phyloP scores from a whole-genome alignment of 352 stramenopile genomes.

The Elongisporangium prolatum region DNA sequence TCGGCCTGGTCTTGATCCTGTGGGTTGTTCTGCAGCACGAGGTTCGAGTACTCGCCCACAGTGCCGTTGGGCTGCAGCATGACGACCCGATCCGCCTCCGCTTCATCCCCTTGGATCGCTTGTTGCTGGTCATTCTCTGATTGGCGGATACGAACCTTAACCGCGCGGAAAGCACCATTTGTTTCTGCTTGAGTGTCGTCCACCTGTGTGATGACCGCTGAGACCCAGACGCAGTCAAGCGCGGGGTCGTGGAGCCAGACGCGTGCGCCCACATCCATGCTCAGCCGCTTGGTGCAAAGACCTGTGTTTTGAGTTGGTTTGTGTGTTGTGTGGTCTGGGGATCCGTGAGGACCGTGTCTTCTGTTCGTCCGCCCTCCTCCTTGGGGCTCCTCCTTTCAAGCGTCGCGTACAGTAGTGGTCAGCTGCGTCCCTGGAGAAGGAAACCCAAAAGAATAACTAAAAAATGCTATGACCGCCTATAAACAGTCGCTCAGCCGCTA shows the following conservation, averaged over 20 bases:
- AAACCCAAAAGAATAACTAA: neutral
- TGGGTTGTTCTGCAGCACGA: constrained; percentile 62
- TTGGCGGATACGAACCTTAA: neutral
- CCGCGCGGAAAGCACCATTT: neutral
- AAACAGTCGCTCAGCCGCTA: neutral
- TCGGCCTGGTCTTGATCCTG: constrained; percentile 67
- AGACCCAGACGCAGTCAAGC: constrained; percentile 55
- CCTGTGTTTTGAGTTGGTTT: neutral
- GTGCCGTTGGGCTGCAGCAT: constrained; percentile 21
- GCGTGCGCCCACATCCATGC: constrained; percentile 69
- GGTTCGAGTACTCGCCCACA: constrained; percentile 55
- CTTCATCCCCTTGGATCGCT: neutral
- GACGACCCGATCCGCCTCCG: constrained; percentile 23
- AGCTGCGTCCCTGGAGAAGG: neutral
- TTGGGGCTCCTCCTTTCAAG: neutral
- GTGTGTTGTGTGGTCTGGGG: neutral
- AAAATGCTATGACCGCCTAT: neutral
- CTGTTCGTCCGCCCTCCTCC: neutral
- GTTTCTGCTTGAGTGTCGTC: constrained; percentile 6
- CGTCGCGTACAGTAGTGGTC: neutral
- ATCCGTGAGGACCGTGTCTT: neutral
- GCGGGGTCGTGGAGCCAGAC: constrained; percentile 64
- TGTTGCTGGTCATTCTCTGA: constrained; percentile 5
- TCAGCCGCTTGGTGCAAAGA: neutral
- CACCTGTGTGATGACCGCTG: constrained; percentile 32